A percentile compares a stretch with the other conserved stretches of the same genome.
phyloP scores from a whole-genome alignment of 306 rosid species.

The Fragaria nilgerrensis region DNA sequence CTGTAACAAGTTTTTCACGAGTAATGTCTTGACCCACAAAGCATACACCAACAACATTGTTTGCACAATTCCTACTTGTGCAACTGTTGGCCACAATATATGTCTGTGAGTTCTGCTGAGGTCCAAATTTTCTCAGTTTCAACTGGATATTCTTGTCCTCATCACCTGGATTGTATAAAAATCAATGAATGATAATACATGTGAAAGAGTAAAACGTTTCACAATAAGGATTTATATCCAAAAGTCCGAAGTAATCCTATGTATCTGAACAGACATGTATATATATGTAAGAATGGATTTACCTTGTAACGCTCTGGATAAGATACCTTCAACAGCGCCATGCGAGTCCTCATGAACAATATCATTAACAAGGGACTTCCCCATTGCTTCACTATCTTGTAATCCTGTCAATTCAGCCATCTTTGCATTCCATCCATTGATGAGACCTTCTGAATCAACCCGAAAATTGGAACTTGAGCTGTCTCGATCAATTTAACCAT shows the following conservation, averaged over 20 bases:
- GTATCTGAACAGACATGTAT: background rate
- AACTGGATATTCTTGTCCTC: conserved; percentile 73
- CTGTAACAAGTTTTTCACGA: conserved; percentile 52
- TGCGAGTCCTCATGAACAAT: conserved; percentile 57
- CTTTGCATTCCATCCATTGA: conserved; percentile 86
- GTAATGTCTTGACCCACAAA: conserved; percentile 84
- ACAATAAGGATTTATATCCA: background rate
- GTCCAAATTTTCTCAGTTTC: conserved; percentile 48
- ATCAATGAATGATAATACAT: background rate
- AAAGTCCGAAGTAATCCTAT: background rate
- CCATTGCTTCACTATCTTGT: conserved; percentile 49
- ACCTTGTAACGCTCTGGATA: conserved; percentile 67
- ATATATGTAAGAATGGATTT: conserved; percentile 13
- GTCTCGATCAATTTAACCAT: conserved; percentile 89
- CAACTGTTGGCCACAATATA: conserved; percentile 67
- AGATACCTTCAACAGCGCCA: conserved; percentile 35
- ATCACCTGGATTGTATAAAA: conserved; percentile 44
- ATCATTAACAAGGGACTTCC: conserved; percentile 66
- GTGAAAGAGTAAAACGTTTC: background rate
- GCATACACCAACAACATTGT: conserved; percentile 64
- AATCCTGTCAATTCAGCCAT: conserved; percentile 66
- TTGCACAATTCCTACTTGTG: conserved; percentile 61
- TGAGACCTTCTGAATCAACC: conserved; percentile 61
- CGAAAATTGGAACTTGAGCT: conserved; percentile 79
- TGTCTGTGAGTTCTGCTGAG: conserved; percentile 30